Evolutionary conservation across 768 basidiomycete species (phyloP).

Genomic region (Tulasnella sp.): DNA sequence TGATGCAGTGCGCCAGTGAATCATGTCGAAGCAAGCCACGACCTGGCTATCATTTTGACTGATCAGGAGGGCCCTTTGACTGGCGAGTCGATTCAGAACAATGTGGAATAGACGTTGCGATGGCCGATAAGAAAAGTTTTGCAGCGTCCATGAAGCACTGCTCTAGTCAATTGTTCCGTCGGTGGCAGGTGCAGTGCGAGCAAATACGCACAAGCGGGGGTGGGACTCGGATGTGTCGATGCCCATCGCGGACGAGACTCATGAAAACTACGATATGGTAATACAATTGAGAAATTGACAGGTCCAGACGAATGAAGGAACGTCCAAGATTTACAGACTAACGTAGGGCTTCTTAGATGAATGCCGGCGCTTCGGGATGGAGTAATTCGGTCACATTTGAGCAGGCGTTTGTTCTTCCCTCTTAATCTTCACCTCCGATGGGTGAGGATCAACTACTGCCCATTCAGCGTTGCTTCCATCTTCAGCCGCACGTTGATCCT

Average conservation of each 20-base stretch:
- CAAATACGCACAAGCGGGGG: too few relatives aligned
- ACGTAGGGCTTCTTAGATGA: background rate
- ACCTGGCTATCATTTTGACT: background rate
- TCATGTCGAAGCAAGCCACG: background rate
- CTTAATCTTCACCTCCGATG: background rate
- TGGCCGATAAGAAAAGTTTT: background rate
- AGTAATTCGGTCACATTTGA: background rate
- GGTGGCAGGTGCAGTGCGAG: too few relatives aligned
- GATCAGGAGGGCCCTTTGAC: background rate
- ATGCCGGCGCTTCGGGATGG: background rate
- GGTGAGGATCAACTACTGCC: slow-evolving; percentile 20
- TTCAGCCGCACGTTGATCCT: background rate
- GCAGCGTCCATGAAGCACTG: background rate
- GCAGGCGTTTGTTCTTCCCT: background rate
- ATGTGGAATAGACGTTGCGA: background rate
- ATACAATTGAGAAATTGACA: background rate
- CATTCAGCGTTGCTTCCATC: slow-evolving; percentile 14
- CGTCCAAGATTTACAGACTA: background rate
- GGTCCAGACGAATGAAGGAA: background rate
- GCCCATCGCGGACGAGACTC: too few relatives aligned
- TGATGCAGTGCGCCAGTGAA: background rate
- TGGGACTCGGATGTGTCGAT: too few relatives aligned
- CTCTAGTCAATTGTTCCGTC: too few relatives aligned
- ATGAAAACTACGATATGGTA: background rate
- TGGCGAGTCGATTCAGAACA: background rate